Evolutionary conservation across 148 eudicot species (phyloP).

Genomic region (Cornus kousa): DNA sequence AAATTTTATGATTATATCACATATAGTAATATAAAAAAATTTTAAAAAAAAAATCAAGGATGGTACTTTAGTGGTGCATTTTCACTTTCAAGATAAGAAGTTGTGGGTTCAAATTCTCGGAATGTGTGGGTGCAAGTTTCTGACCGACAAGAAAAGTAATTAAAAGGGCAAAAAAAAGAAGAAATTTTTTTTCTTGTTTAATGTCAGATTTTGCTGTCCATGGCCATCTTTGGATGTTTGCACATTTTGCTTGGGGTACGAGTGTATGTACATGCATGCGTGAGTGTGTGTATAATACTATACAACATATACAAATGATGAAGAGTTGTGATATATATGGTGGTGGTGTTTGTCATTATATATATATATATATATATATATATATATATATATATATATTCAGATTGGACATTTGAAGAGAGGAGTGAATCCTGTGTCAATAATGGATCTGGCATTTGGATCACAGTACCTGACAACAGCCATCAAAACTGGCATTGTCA

Average conservation of each 20-base stretch:
- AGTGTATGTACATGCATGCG: background rate
- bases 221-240: background rate
- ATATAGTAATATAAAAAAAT: too few relatives aligned
- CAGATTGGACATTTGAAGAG: slow-evolving; percentile 88
- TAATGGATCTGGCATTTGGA: slow-evolving; percentile 58
- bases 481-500: slow-evolving; percentile 81
- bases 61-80: too few relatives aligned
- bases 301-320: background rate
- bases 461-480: slow-evolving; percentile 61
- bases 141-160: too few relatives aligned
- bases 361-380: background rate
- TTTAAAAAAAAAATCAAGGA: too few relatives aligned
- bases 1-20: too few relatives aligned
- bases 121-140: too few relatives aligned
- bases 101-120: too few relatives aligned
- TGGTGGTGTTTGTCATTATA: background rate
- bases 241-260: background rate
- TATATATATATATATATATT: background rate
- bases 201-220: background rate
- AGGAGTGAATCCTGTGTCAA: slow-evolving; percentile 78
- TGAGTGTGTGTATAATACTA: too few relatives aligned
- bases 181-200: too few relatives aligned
- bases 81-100: too few relatives aligned
- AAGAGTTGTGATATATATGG: background rate
- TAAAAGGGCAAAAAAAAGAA: too few relatives aligned